Conservation (phyloP, 208 protist genomes). For the Wallacemonas sp. region DNA sequence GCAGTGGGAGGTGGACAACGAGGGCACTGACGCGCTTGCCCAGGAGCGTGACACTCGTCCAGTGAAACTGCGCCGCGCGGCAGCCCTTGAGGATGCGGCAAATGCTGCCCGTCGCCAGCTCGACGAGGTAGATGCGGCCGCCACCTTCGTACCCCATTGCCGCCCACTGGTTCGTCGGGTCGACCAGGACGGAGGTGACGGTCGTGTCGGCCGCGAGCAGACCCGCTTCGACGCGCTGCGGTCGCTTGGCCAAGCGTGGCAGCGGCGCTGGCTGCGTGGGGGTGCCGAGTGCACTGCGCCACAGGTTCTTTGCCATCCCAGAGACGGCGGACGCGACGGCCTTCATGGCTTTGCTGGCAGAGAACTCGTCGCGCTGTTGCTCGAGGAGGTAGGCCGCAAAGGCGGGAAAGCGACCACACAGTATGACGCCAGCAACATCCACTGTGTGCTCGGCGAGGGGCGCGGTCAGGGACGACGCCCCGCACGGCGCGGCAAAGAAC, state of each 20-base stretch:
- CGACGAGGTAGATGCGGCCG: slow-evolving; percentile 73
- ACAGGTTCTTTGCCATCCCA: slow-evolving; percentile 44
- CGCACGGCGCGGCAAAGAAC: slow-evolving; percentile 26
- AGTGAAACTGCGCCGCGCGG: slow-evolving; percentile 70
- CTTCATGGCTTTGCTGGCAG: slow-evolving; percentile 42
- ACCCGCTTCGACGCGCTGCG: slow-evolving; percentile 19
- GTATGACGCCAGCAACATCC: slow-evolving; percentile 37
- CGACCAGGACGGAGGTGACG: slow-evolving; percentile 52
- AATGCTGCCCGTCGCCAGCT: slow-evolving; percentile 48
- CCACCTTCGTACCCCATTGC: slow-evolving; percentile 43
- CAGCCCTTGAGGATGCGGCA: slow-evolving; percentile 70
- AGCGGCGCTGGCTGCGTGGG: slow-evolving; percentile 12
- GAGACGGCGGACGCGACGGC: slow-evolving; percentile 50
- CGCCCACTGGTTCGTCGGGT: slow-evolving; percentile 70
- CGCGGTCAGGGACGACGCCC: slow-evolving; percentile 6
- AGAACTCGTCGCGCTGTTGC: slow-evolving; percentile 32
- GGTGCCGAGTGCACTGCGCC: slow-evolving; percentile 28
- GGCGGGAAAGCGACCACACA: slow-evolving; percentile 57
- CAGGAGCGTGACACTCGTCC: slow-evolving; percentile 38
- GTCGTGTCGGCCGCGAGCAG: slow-evolving; percentile 63
- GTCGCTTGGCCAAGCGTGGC: slow-evolving; percentile 32
- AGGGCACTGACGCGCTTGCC: slow-evolving; percentile 53
- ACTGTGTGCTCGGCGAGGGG: not conserved
- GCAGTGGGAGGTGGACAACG: slow-evolving; percentile 72
- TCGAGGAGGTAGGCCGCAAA: slow-evolving; percentile 61